Conservation (phyloP, 495 filamentous ascomycete species). For the Aspergillus sclerotioniger region DNA sequence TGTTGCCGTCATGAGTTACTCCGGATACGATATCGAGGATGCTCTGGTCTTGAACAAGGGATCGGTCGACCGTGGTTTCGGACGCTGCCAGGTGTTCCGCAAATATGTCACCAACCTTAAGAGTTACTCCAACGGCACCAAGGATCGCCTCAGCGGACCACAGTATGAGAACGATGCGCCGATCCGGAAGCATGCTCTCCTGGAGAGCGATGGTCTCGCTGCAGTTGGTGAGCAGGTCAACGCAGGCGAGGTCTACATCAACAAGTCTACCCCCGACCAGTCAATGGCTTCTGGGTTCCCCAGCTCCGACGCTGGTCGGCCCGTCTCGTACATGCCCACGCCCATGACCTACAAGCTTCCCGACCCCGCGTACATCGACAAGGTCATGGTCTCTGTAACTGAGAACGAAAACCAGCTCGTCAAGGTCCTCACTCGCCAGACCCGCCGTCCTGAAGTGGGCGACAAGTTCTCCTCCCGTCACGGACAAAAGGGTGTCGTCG, state of each 20-base stretch:
- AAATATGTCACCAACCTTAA: constrained; percentile 76
- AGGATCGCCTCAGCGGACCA: constrained; percentile 67
- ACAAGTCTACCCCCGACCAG: constrained; percentile 78
- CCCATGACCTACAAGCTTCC: constrained; percentile 79
- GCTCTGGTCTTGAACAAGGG: constrained; percentile 95
- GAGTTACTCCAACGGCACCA: constrained; percentile 76
- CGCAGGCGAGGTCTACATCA: constrained; percentile 77
- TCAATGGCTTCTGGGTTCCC: constrained; percentile 59
- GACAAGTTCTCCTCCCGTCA: constrained; percentile 99
- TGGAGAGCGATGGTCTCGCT: constrained; percentile 80
- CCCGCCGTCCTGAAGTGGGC: constrained; percentile 86
- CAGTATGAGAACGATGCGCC: constrained; percentile 57
- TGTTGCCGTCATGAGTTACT: constrained; percentile 98
- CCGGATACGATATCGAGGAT: constrained; percentile 99
- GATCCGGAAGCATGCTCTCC: constrained; percentile 68
- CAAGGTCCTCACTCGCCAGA: constrained; percentile 92
- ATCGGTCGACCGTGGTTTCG: constrained; percentile 89
- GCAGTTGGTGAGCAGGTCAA: constrained; percentile 74
- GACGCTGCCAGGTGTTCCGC: constrained; percentile 91
- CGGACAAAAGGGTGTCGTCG: constrained; percentile 97
- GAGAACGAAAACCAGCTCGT: constrained; percentile 76
- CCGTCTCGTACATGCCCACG: constrained; percentile 60
- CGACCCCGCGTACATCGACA: constrained; percentile 87
- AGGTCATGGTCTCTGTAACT: constrained; percentile 85
- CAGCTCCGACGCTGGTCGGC: constrained; percentile 58